Evolutionary conservation across 73 alveolate genomes (phyloP).

Genomic region (Paramecium caudatum): DNA sequence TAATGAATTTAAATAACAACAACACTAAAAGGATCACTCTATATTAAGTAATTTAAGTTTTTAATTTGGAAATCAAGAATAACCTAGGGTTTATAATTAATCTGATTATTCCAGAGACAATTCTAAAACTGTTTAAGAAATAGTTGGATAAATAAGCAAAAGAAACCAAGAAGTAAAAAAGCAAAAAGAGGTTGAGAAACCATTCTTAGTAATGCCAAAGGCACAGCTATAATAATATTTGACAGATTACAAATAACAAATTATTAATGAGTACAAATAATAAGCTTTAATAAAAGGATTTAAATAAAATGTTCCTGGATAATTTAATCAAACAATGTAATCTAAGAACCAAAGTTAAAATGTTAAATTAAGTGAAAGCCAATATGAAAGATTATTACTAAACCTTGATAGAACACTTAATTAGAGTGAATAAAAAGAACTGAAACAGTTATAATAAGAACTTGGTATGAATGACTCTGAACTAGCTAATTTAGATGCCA

Average conservation of each 20-base stretch:
- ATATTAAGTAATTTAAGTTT: constrained; percentile 17
- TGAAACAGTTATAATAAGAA: constrained; percentile 22
- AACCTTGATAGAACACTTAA: constrained; percentile 1
- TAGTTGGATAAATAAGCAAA: neutral
- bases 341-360: neutral
- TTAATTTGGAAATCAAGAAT: constrained; percentile 3
- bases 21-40: neutral
- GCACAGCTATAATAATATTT: neutral
- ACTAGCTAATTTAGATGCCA: constrained; percentile 33
- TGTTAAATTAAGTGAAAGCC: neutral
- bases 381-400: constrained; percentile 30
- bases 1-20: neutral
- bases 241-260: neutral
- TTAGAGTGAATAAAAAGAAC: constrained; percentile 20
- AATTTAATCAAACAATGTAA: neutral
- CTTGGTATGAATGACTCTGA: constrained; percentile 10
- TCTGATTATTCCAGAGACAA: neutral
- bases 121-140: neutral
- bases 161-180: neutral
- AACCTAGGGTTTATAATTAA: neutral
- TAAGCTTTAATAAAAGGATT: constrained; percentile 62
- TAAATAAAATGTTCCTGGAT: neutral
- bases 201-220: constrained; percentile 65
- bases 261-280: constrained; percentile 34
- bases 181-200: neutral